Conservation (phyloP, 2,329 filamentous ascomycete genomes). For the Calonectria hawksworthii region DNA sequence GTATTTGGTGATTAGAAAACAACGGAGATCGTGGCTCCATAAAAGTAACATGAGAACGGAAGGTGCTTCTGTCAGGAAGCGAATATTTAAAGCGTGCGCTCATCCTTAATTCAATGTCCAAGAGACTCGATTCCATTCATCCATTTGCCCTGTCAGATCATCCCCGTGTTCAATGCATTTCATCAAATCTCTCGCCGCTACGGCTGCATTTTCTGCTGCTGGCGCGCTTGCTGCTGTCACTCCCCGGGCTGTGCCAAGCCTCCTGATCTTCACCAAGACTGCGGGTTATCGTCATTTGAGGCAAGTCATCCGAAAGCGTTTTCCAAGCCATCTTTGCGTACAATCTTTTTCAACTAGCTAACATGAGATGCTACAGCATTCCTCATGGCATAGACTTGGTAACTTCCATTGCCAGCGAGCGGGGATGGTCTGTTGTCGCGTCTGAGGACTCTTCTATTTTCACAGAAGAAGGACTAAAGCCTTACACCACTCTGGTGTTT, state of each 20-base stretch:
- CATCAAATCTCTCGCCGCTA: background rate
- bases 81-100: background rate
- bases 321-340: background rate
- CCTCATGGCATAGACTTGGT: background rate
- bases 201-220: background rate
- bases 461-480: background rate
- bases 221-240: background rate
- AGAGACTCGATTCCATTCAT: background rate
- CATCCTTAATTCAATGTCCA: background rate
- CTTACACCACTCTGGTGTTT: background rate
- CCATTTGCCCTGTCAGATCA: background rate
- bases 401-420: background rate
- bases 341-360: background rate
- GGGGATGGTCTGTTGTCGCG: background rate
- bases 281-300: background rate
- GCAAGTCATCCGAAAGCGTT: background rate
- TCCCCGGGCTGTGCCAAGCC: background rate
- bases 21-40: background rate
- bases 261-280: background rate
- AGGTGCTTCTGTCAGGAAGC: no score
- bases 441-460: background rate
- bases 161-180: background rate
- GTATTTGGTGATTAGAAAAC: background rate
- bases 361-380: background rate
- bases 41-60: background rate